These are phyloP conservation scores for Tephrocybe rancida DNA, from an alignment of 768 basidiomycete species.

Conservation along the genomic window DNA sequence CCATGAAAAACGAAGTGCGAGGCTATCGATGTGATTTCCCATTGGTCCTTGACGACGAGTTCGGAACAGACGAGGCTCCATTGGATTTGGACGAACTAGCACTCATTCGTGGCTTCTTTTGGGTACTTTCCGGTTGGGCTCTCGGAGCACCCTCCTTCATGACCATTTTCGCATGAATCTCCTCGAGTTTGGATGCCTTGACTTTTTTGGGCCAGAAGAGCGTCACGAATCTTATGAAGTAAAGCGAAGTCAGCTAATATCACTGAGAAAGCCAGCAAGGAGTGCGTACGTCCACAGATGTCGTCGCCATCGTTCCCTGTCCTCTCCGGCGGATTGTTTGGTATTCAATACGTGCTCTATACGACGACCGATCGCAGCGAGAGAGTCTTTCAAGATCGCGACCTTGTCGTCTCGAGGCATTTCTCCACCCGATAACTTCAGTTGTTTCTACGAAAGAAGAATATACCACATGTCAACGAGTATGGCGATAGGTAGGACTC, in stretches of 20 bases:
- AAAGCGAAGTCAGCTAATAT: conserved; percentile 4
- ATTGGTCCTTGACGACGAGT: conserved; percentile 51
- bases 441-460: conserved; percentile 70
- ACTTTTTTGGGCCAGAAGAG: conserved; percentile 99
- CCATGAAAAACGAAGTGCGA: neutral
- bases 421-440: conserved; percentile 91
- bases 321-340: conserved; percentile 80
- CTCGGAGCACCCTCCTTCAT: conserved; percentile 80
- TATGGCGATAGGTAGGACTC: conserved; percentile 25
- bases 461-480: neutral
- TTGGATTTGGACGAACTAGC: conserved; percentile 52
- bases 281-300: conserved; percentile 94
- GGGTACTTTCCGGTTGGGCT: conserved; percentile 50
- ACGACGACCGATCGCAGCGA: conserved; percentile 89
- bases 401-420: conserved; percentile 97
- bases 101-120: conserved; percentile 63
- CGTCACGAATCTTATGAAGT: conserved; percentile 79
- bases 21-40: conserved; percentile 64
- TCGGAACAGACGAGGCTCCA: conserved; percentile 47
- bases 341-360: conserved; percentile 82
- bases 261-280: neutral
- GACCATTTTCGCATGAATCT: conserved; percentile 96
- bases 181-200: conserved; percentile 89
- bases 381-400: conserved; percentile 91
- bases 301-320: conserved; percentile 84